A percentile compares a stretch with the other conserved stretches of the same genome.
These are phyloP conservation scores for Saccharomycopsis fodiens DNA, from an alignment of 805 yeast species.

Conservation along the genomic window DNA sequence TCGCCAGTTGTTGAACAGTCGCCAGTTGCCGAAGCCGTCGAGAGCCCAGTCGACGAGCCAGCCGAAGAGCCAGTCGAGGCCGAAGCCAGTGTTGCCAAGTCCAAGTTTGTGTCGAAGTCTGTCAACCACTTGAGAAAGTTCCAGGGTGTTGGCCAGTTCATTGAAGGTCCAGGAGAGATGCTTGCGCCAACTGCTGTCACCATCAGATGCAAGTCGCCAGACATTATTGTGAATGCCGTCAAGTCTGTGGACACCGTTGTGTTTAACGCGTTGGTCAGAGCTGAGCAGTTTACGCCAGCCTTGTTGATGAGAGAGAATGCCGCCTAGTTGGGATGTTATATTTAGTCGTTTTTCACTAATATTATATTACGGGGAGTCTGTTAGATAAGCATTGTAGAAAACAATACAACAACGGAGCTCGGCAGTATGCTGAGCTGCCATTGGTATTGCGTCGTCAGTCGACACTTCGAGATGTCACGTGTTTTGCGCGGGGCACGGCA, in stretches of 20 bases:
- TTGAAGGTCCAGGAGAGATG: slow-evolving; percentile 12
- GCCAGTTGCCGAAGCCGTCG: slow-evolving; percentile 1
- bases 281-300: slow-evolving; percentile 6
- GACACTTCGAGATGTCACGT: too few relatives aligned
- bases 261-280: slow-evolving; percentile 5
- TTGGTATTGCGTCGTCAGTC: too few relatives aligned
- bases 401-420: too few relatives aligned
- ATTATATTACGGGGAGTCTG: too few relatives aligned
- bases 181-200: slow-evolving; percentile 15
- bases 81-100: background rate
- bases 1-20: background rate
- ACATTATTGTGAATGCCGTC: slow-evolving; percentile 6
- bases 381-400: too few relatives aligned
- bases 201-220: slow-evolving; percentile 9
- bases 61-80: background rate
- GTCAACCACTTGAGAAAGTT: slow-evolving; percentile 12
- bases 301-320: slow-evolving; percentile 4
- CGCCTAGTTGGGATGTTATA: background rate
- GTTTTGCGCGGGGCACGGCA: too few relatives aligned
- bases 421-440: too few relatives aligned
- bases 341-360: background rate
- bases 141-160: slow-evolving; percentile 11
- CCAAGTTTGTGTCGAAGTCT: slow-evolving; percentile 12
- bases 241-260: slow-evolving; percentile 11
- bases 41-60: background rate